Base-by-base conservation (phyloP, 306 rosid species). In the Sicyos baderoa region DNA sequence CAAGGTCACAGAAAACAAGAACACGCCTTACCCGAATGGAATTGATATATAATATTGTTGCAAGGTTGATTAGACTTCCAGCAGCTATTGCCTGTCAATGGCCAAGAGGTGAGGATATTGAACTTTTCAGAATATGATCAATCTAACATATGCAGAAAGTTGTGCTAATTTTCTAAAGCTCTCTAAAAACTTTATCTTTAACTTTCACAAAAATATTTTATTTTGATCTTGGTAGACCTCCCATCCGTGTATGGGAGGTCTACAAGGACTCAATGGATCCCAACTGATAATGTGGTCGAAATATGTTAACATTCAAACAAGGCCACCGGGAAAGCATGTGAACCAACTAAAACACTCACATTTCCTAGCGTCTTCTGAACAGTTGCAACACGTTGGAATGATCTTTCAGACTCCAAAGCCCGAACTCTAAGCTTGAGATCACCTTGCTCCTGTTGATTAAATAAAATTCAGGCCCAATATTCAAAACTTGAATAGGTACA, bases 391-490 rank as follows among this genome's bases (percentile, higher is more conserved):
- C 99, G 96, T 77, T 94, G 95, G 81, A 94, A 90, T 81, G 99
- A 85, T 79, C 99, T 85, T 83, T 94, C 99, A 71, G 99, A 90
- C 80, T 94, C 99, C 86, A 94, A 79, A 54, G 99, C 74, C 66
- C 97, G 91, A 75, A 94, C 99, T 82, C 99, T 82, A 58, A 94
- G 95, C 79, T 94, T 94, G 55, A 94, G 84, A 78, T 94, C 99
- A 72, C 99, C 99, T 90, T 94, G 97, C 89, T 94, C 99, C 99
- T 94, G 79, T 64, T 52, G 71, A 63, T 75, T 63, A 67, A 70
- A 76, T 48, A 40, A 75, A 71, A 70, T 27, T 19, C 10, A 35
- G 67, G 55, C 48, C 27, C 27, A 70, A 32, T 66, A 69, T 68
- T 69, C 32, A 57, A 68, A 64, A 59, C 74, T 66, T 75, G 57